A percentile compares a stretch with the other conserved stretches of the same genome.
Conservation (phyloP, 192 early-diverging fungal species). For the Fimicolochytrium jonesii region DNA sequence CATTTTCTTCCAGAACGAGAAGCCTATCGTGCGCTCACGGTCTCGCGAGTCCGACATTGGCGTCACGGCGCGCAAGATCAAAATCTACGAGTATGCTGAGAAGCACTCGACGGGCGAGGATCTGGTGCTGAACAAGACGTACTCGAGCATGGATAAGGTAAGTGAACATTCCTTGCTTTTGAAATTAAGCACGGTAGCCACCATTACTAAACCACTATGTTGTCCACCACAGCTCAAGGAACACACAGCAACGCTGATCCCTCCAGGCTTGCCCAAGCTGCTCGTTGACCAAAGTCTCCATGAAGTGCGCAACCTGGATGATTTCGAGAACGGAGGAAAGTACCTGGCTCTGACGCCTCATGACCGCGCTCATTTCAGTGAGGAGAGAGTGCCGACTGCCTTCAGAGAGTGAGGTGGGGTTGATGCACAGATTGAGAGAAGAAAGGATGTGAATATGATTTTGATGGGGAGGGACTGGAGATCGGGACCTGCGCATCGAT, state of each 20-base stretch:
- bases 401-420: too few species aligned
- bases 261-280: slow-evolving; percentile 24
- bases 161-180: neutral
- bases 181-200: neutral
- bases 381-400: slow-evolving; percentile 19
- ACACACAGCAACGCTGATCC: slow-evolving; percentile 19
- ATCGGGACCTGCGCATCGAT: too few species aligned
- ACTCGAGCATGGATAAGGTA: slow-evolving; percentile 23
- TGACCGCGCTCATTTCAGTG: slow-evolving; percentile 21
- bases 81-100: slow-evolving; percentile 30
- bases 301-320: slow-evolving; percentile 23
- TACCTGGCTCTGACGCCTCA: slow-evolving; percentile 24
- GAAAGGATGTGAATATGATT: too few species aligned
- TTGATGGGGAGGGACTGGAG: too few species aligned
- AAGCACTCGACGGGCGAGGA: slow-evolving; percentile 15
- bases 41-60: slow-evolving; percentile 24
- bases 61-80: slow-evolving; percentile 23
- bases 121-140: slow-evolving; percentile 28
- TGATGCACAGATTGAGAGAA: too few species aligned
- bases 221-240: slow-evolving; percentile 13
- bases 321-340: slow-evolving; percentile 25
- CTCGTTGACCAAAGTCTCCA: slow-evolving; percentile 23
- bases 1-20: slow-evolving; percentile 5
- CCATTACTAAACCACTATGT: neutral
- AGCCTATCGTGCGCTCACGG: slow-evolving; percentile 18